Percentiles rank a stretch among this genome's conserved stretches.
Conservation (phyloP, 257 asterid genomes). For the Ilex asprella region DNA sequence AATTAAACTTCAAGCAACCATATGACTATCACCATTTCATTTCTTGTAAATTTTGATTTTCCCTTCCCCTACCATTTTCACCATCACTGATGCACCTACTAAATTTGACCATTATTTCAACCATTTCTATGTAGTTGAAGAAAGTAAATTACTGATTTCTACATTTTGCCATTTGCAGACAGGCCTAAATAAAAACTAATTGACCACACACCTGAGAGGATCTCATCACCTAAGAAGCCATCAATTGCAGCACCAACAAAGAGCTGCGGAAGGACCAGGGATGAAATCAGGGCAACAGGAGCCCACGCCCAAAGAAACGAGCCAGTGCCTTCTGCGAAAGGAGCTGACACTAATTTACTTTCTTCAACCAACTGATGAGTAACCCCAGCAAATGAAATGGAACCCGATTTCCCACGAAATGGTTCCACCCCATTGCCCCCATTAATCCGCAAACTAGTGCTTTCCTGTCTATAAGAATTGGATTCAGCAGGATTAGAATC, state of each 20-base stretch:
- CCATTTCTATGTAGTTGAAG: no score
- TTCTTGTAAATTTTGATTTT: no score
- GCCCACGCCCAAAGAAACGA: slow-evolving; percentile 77
- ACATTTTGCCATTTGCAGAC: no score
- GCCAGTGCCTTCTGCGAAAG: slow-evolving; percentile 50
- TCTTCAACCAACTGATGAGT: slow-evolving; percentile 76
- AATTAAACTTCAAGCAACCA: no score
- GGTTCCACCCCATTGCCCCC: slow-evolving; percentile 43
- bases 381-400: slow-evolving; percentile 65
- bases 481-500: slow-evolving; percentile 14
- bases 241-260: slow-evolving; percentile 46
- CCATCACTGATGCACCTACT: no score
- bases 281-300: slow-evolving; percentile 67
- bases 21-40: no score
- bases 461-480: slow-evolving; percentile 29
- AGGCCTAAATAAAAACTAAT: no score
- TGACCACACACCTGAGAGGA: slow-evolving; percentile 47
- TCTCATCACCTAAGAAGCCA: slow-evolving; percentile 49
- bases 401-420: slow-evolving; percentile 76
- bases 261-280: slow-evolving; percentile 63
- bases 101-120: no score
- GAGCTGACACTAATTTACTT: slow-evolving; percentile 57
- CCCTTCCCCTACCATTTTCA: no score
- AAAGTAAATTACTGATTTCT: no score
- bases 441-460: slow-evolving; percentile 27